Evolutionary conservation across 2,329 filamentous ascomycete species (phyloP).

Genomic region (Phaeosphaeriaceae sp.): DNA sequence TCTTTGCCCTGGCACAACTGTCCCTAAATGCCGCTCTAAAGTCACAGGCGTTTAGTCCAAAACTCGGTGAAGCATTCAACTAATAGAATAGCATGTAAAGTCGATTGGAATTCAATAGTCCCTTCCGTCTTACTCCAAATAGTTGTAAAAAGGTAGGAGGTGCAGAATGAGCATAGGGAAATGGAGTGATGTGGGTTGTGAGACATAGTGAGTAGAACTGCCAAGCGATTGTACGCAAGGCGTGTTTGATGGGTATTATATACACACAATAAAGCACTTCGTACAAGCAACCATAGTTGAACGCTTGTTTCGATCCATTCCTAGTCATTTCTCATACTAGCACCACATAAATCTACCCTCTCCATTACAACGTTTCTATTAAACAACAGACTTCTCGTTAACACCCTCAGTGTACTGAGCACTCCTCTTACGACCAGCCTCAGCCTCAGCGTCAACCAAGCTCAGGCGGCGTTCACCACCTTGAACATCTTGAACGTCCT

Average conservation of each 20-base stretch:
- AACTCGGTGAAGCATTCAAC: too few species aligned
- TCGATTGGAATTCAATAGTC: too few species aligned
- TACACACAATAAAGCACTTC: background rate
- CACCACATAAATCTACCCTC: background rate
- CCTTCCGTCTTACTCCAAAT: too few species aligned
- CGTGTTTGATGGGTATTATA: background rate
- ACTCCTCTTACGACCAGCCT: conserved; percentile 43
- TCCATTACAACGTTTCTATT: background rate
- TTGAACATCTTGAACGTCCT: conserved; percentile 40
- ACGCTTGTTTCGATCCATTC: too few species aligned
- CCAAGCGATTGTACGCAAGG: background rate
- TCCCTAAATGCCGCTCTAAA: too few species aligned
- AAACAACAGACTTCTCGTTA: conserved; percentile 19
- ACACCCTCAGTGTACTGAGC: conserved; percentile 35
- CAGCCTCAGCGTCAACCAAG: conserved; percentile 40
- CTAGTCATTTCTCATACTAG: background rate
- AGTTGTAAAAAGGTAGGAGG: too few species aligned
- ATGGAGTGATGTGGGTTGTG: too few species aligned
- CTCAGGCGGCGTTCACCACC: conserved; percentile 37
- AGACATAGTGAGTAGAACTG: background rate
- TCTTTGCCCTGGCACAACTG: too few species aligned
- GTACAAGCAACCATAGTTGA: too few species aligned
- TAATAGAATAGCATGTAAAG: too few species aligned
- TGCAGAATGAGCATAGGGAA: too few species aligned
- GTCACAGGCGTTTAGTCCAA: too few species aligned